Evolutionary conservation across 495 filamentous ascomycete genomes (phyloP).

Genomic region (Annulohypoxylon nitens): DNA sequence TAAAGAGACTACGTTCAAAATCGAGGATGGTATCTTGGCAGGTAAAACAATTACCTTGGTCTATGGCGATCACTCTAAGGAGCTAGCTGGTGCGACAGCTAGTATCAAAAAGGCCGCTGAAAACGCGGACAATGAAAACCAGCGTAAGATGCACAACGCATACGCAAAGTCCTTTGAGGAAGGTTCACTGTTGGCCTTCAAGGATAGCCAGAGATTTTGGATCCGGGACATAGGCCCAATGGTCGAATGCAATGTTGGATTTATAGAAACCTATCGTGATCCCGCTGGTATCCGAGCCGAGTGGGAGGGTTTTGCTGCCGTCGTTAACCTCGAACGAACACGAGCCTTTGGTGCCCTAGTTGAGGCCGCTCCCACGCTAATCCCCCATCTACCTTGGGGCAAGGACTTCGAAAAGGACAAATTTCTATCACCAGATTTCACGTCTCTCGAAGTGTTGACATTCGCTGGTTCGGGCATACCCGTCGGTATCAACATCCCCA

Average conservation of each 20-base stretch:
- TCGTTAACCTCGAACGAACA: slow-evolving; percentile 85
- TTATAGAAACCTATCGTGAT: slow-evolving; percentile 96
- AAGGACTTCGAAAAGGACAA: slow-evolving; percentile 94
- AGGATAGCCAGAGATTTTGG: slow-evolving; percentile 91
- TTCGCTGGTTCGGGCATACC: slow-evolving; percentile 83
- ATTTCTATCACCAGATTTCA: slow-evolving; percentile 95
- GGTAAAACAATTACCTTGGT: slow-evolving; percentile 78
- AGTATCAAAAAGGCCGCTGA: slow-evolving; percentile 78
- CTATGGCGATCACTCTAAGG: slow-evolving; percentile 84
- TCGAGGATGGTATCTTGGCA: slow-evolving; percentile 71
- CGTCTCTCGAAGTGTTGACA: slow-evolving; percentile 78
- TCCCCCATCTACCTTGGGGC: slow-evolving; percentile 89
- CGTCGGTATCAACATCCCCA: slow-evolving; percentile 82
- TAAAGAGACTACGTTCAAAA: slow-evolving; percentile 72
- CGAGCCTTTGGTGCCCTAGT: slow-evolving; percentile 90
- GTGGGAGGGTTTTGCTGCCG: slow-evolving; percentile 93
- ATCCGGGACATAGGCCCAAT: slow-evolving; percentile 90
- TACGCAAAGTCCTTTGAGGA: slow-evolving; percentile 88
- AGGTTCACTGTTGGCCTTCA: slow-evolving; percentile 89
- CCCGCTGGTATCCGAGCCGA: slow-evolving; percentile 94
- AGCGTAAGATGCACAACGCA: slow-evolving; percentile 83
- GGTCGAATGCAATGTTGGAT: slow-evolving; percentile 93
- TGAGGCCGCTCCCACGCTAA: slow-evolving; percentile 80
- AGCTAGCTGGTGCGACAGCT: slow-evolving; percentile 83
- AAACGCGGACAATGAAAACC: slow-evolving; percentile 85